Percentiles rank a stretch among this genome's conserved stretches.
Conservation (phyloP, 2,329 filamentous ascomycete genomes). For the Incumbomyces lentus region DNA sequence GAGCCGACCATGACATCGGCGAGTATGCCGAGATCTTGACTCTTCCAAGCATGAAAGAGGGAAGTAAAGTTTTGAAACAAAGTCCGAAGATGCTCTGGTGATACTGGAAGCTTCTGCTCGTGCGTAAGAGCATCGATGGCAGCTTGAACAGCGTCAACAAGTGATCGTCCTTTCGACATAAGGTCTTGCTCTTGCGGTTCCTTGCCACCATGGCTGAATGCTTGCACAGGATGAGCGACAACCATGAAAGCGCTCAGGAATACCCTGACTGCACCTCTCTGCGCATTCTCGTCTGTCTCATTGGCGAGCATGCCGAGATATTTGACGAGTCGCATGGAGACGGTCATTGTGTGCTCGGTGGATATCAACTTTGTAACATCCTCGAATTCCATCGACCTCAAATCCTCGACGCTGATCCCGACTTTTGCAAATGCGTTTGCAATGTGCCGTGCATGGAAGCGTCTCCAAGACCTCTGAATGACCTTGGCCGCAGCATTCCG, state of each 20-base stretch:
- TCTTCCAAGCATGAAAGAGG: slow-evolving; percentile 56
- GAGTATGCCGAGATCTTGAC: slow-evolving; percentile 51
- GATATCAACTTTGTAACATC: slow-evolving; percentile 48
- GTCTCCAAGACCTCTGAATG: slow-evolving; percentile 50
- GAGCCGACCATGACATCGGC: slow-evolving; percentile 58
- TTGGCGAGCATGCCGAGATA: slow-evolving; percentile 46
- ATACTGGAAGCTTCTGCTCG: neutral
- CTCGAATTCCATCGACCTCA: slow-evolving; percentile 45
- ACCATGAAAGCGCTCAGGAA: slow-evolving; percentile 56
- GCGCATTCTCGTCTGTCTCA: slow-evolving; percentile 34
- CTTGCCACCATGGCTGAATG: slow-evolving; percentile 44
- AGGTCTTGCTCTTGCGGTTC: slow-evolving; percentile 54
- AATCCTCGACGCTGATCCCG: neutral
- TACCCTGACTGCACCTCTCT: slow-evolving; percentile 45
- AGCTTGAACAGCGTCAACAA: slow-evolving; percentile 34
- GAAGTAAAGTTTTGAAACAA: slow-evolving; percentile 50
- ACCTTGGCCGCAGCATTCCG: slow-evolving; percentile 44
- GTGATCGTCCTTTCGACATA: slow-evolving; percentile 49
- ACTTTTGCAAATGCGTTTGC: slow-evolving; percentile 38
- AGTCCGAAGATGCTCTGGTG: slow-evolving; percentile 40
- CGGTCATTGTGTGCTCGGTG: slow-evolving; percentile 41
- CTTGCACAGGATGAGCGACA: slow-evolving; percentile 49
- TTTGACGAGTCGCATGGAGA: slow-evolving; percentile 46
- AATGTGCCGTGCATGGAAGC: slow-evolving; percentile 37
- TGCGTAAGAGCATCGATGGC: slow-evolving; percentile 4